Conservation (phyloP, 208 protist genomes). For the Trypanosoma lewisi region DNA sequence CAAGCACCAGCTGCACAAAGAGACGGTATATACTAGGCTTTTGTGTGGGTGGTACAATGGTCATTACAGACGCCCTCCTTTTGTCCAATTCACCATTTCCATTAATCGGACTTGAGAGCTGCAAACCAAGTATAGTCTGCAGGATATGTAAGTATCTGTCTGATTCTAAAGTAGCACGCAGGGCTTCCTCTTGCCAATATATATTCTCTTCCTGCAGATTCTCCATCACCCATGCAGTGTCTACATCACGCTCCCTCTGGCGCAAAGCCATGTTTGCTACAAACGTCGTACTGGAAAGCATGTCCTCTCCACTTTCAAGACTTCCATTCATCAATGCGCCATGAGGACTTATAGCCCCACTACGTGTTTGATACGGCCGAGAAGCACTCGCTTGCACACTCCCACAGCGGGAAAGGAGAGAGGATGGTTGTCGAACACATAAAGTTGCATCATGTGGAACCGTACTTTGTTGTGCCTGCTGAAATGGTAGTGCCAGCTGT, state of each 20-base stretch:
- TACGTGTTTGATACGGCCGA: not conserved
- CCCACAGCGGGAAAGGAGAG: constrained; percentile 11
- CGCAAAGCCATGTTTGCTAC: not conserved
- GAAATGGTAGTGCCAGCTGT: not conserved
- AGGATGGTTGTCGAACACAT: constrained; percentile 20
- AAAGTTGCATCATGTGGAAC: not conserved
- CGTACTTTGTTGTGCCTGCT: not conserved
- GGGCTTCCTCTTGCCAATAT: constrained; percentile 26
- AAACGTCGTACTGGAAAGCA: constrained; percentile 7
- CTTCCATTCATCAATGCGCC: not conserved
- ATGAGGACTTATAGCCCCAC: not conserved
- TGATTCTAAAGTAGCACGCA: constrained; percentile 15
- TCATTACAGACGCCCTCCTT: constrained; percentile 2
- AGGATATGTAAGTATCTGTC: constrained; percentile 19
- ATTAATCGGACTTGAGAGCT: not conserved
- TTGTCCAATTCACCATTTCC: constrained; percentile 2
- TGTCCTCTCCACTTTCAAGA: constrained; percentile 17
- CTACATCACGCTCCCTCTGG: constrained; percentile 9
- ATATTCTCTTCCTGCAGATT: constrained; percentile 19
- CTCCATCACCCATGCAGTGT: constrained; percentile 10
- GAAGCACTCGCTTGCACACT: not conserved
- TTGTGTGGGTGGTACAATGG: not conserved
- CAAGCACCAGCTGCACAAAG: constrained; percentile 7
- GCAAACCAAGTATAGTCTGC: constrained; percentile 5
- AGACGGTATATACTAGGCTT: not conserved